Base-by-base conservation (phyloP, 2,329 filamentous ascomycete genomes). In the Trichoderma sp. region DNA sequence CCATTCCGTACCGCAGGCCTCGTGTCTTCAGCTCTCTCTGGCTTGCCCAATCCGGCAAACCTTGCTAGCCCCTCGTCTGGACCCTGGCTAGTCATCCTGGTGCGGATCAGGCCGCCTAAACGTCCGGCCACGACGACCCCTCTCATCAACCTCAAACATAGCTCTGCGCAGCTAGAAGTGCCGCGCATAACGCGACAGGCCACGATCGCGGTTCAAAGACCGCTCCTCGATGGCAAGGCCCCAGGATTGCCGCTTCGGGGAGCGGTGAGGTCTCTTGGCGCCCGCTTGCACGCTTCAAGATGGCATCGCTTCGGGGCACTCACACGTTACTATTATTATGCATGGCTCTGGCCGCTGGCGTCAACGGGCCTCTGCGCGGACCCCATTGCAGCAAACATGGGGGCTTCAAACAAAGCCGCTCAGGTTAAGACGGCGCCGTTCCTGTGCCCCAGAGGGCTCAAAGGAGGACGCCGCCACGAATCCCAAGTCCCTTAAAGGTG, bases 101-200 rank as follows among this genome's bases (percentile, higher is more conserved):
- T 59, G 60, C 60, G 67, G 67, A 69, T 65, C 60, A 64, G 24
- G 60, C 60, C 52, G 67, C 56, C 51, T 69, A 52, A 65, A 59
- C 67, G 54, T 69, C 59, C 49, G 52, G 59, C 63, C 66, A 61
- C 49, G 37, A 46, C 69, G 63, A 49, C 26, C 68, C 79, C 76
- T 82, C 79, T 81, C 81, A 83, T 85, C 78, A 83, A 83, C 80
- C 80, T 85, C 85, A 86, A 85, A 87, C 84, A 74, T 72, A 73
- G 63, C 63, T 59, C 32, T 49, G 54, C 60, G 55, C 52, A 59
- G 10, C 63, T 46, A 59, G 28, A 66, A 59, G 63, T 66, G 63
- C 39, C 63, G 63, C 63, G 63, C 63, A 54, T 49, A 21, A 51
- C 51, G 63, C 63, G 32, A 66, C 63, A 39, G 63, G 63, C 39